A percentile compares a stretch with the other conserved stretches of the same genome.
phyloP scores from a whole-genome alignment of 2,329 filamentous ascomycete species.

The Colletotrichum sublineola region DNA sequence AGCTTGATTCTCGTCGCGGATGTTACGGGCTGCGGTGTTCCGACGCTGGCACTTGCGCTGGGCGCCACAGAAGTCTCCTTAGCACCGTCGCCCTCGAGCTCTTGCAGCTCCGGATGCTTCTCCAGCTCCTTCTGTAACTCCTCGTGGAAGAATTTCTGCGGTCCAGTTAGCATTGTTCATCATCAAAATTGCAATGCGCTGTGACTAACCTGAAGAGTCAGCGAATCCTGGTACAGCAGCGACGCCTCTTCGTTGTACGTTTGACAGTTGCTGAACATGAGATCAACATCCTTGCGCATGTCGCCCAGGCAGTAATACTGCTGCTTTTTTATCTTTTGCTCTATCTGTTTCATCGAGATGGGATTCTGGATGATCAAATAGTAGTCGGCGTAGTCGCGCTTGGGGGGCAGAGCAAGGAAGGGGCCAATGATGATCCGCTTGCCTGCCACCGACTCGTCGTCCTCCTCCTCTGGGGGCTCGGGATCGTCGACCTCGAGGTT shows the following conservation, averaged over 20 bases:
- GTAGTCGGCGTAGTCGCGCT: conserved; percentile 93
- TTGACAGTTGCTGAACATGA: conserved; percentile 91
- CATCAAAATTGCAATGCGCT: too few species aligned
- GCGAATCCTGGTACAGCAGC: conserved; percentile 91
- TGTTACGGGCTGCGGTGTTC: conserved; percentile 73
- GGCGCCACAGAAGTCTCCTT: conserved; percentile 62
- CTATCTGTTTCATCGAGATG: conserved; percentile 96
- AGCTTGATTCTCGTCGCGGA: conserved; percentile 78
- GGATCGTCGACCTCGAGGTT: conserved; percentile 84
- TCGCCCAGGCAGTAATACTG: conserved; percentile 87
- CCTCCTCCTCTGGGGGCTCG: conserved; percentile 67
- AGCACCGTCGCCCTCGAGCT: conserved; percentile 62
- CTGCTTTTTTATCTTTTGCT: conserved; percentile 94
- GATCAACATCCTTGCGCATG: conserved; percentile 83
- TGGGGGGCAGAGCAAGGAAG: conserved; percentile 91
- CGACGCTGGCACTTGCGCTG: conserved; percentile 63
- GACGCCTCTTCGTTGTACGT: conserved; percentile 98
- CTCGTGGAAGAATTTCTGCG: conserved; percentile 68
- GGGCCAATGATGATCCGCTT: conserved; percentile 91
- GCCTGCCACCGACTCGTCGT: conserved; percentile 68
- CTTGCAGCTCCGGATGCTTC: conserved; percentile 67
- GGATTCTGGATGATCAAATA: conserved; percentile 93
- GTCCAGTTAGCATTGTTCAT: conserved; percentile 51
- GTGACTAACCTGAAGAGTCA: conserved; percentile 83
- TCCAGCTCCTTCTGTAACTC: conserved; percentile 67